Evolutionary conservation across 345 rosid species (phyloP).

Genomic region (Rhodamnia rubescens): DNA sequence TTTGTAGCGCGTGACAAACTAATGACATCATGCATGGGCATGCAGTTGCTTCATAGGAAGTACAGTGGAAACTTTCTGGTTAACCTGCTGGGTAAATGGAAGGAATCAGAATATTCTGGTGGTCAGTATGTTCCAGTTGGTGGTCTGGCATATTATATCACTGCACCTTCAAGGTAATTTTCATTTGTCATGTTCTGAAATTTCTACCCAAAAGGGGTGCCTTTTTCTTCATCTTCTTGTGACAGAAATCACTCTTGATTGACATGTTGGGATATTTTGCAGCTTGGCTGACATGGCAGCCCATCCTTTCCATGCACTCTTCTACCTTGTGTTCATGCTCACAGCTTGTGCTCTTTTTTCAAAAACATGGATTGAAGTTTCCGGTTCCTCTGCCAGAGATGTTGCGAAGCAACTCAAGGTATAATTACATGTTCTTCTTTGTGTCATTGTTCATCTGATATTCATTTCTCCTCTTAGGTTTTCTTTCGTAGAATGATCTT

Average conservation of each 20-base stretch:
- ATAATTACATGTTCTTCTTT: not conserved
- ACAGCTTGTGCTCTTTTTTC: slow-evolving; percentile 85
- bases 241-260: not conserved
- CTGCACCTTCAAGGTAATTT: slow-evolving; percentile 74
- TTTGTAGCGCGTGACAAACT: not conserved
- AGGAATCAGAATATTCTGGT: slow-evolving; percentile 69
- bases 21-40: not conserved
- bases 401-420: slow-evolving; percentile 80
- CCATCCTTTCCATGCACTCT: slow-evolving; percentile 83
- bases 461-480: not conserved
- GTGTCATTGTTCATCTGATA: not conserved
- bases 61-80: slow-evolving; percentile 69
- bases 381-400: slow-evolving; percentile 76
- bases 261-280: slow-evolving; percentile 5
- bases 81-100: slow-evolving; percentile 70
- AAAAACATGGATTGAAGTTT: slow-evolving; percentile 86
- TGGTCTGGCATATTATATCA: slow-evolving; percentile 71
- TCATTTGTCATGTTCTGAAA: not conserved
- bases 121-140: slow-evolving; percentile 74
- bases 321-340: slow-evolving; percentile 72
- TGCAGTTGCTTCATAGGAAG: slow-evolving; percentile 69
- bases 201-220: not conserved
- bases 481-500: not conserved
- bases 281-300: slow-evolving; percentile 89
- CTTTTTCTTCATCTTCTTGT: not conserved